Conservation (phyloP, 306 rosid genomes). For the Ormosia semicastrata region DNA sequence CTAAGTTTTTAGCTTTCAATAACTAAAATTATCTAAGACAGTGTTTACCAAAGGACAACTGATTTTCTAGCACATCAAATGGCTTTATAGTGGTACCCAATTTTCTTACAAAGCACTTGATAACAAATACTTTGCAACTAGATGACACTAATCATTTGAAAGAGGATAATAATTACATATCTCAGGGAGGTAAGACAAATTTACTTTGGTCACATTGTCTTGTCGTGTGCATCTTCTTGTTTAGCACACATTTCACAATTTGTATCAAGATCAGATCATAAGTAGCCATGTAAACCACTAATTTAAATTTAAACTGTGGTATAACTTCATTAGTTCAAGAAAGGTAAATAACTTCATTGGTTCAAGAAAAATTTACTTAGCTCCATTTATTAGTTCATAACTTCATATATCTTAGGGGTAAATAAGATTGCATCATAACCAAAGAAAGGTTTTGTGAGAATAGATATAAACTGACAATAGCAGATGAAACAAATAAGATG, state of each 20-base stretch:
- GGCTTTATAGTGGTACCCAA: neutral
- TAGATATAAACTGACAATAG: too few relatives aligned
- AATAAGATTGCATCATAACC: too few relatives aligned
- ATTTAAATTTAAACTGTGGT: too few relatives aligned
- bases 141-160: slow-evolving; percentile 60
- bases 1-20: neutral
- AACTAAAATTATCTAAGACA: neutral
- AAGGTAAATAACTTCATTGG: too few relatives aligned
- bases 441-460: too few relatives aligned
- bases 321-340: too few relatives aligned
- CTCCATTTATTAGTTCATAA: too few relatives aligned
- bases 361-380: too few relatives aligned
- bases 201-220: slow-evolving; percentile 1
- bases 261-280: slow-evolving; percentile 3
- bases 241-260: slow-evolving; percentile 15
- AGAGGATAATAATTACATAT: slow-evolving; percentile 47
- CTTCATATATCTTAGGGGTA: too few relatives aligned
- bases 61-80: neutral
- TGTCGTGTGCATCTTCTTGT: slow-evolving; percentile 14
- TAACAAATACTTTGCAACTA: slow-evolving; percentile 34
- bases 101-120: neutral
- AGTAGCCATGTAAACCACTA: too few relatives aligned
- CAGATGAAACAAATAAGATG: too few relatives aligned
- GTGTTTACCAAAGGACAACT: neutral
- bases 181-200: slow-evolving; percentile 53